Conservation (phyloP, 805 yeast species). For the Wilhelminamyces savonicus region DNA sequence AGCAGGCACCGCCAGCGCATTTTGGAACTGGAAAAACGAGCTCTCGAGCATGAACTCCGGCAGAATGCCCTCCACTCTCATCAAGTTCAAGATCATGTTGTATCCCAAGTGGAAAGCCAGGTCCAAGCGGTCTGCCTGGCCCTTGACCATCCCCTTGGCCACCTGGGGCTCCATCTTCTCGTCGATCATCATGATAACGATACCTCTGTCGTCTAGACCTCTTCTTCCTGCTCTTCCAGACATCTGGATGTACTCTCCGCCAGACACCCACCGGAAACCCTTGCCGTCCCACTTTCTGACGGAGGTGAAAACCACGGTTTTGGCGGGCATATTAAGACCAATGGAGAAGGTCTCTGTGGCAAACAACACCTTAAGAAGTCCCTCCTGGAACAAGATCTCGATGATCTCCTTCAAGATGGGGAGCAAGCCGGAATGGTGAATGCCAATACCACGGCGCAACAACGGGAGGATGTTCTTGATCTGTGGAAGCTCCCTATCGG, state of each 20-base stretch:
- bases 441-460: constrained; percentile 92
- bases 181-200: constrained; percentile 98
- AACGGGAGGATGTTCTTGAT: constrained; percentile 87
- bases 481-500: constrained; percentile 90
- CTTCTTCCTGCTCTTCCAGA: constrained; percentile 99
- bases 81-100: constrained; percentile 90
- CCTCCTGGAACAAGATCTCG: constrained; percentile 95
- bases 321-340: constrained; percentile 99
- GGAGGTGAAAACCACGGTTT: constrained; percentile 95
- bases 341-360: constrained; percentile 98
- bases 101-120: constrained; percentile 97
- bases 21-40: constrained; percentile 94
- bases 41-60: constrained; percentile 96
- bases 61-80: constrained; percentile 97
- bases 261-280: constrained; percentile 97
- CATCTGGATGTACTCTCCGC: constrained; percentile 99
- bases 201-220: constrained; percentile 98
- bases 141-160: constrained; percentile 99
- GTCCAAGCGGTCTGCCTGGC: constrained; percentile 95
- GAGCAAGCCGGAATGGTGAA: constrained; percentile 93
- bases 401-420: constrained; percentile 93
- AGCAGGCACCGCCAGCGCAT: constrained; percentile 81
- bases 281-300: constrained; percentile 98
- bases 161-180: constrained; percentile 99
- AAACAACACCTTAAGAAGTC: constrained; percentile 85